These are phyloP conservation scores for Gigaspora rosea DNA, from an alignment of 192 early-diverging fungal species.

Conservation along the genomic window DNA sequence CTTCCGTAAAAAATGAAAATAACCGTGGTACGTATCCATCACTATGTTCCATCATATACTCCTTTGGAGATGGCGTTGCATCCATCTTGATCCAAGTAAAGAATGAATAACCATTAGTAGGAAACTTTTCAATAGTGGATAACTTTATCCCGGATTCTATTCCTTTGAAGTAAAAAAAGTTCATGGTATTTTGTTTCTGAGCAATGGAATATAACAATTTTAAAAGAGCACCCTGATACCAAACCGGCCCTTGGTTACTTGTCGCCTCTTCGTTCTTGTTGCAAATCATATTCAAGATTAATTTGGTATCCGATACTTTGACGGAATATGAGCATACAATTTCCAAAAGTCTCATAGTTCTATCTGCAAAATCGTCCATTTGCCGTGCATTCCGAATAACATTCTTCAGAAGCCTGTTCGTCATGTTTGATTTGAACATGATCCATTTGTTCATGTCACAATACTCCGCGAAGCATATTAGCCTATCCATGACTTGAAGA, in stretches of 20 bases:
- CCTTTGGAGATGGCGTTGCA: background rate
- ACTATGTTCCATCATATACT: background rate
- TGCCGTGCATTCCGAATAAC: background rate
- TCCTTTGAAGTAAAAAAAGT: constrained; percentile 30
- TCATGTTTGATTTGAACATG: constrained; percentile 20
- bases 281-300: constrained; percentile 33
- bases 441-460: constrained; percentile 33
- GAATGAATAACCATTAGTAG: constrained; percentile 30
- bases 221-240: constrained; percentile 29
- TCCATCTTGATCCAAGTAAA: constrained; percentile 35
- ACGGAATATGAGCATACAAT: constrained; percentile 30
- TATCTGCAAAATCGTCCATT: background rate
- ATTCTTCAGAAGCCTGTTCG: background rate
- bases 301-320: constrained; percentile 28
- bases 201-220: constrained; percentile 32
- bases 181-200: constrained; percentile 24
- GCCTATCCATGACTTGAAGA: background rate
- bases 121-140: constrained; percentile 30
- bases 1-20: constrained; percentile 27
- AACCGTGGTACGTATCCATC: constrained; percentile 4
- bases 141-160: constrained; percentile 23
- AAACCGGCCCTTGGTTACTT: background rate
- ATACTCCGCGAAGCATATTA: constrained; percentile 25
- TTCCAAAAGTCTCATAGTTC: constrained; percentile 21
- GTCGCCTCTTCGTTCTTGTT: constrained; percentile 3